phyloP scores from a whole-genome alignment of 2,329 filamentous ascomycete species.

The Xylariomycetidae sp. region DNA sequence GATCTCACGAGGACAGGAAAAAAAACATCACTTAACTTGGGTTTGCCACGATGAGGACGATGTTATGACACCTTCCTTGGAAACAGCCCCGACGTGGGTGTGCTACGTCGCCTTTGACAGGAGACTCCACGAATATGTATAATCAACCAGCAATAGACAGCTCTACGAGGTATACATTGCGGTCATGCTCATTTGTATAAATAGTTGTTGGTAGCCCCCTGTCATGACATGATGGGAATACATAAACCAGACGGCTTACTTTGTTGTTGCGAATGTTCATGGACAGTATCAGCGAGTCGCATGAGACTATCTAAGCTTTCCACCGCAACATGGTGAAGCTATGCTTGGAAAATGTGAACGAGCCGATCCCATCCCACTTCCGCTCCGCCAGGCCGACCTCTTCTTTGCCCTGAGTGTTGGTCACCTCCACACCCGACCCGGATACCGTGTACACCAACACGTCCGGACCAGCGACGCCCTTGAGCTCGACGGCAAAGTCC shows the following conservation, averaged over 20 bases:
- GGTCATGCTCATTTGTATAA: constrained; percentile 25
- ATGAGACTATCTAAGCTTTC: constrained; percentile 22
- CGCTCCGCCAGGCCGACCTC: constrained; percentile 57
- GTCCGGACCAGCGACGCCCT: constrained; percentile 45
- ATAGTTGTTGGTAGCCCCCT: constrained; percentile 9
- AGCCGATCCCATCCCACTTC: constrained; percentile 59
- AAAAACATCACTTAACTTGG: too few relatives aligned
- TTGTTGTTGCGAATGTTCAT: too few relatives aligned
- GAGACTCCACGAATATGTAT: too few relatives aligned
- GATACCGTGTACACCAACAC: constrained; percentile 61
- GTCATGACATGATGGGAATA: neutral
- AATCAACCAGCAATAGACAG: neutral
- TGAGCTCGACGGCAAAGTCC: constrained; percentile 55
- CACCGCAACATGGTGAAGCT: constrained; percentile 64
- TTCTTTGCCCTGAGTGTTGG: constrained; percentile 59
- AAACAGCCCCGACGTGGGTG: too few relatives aligned
- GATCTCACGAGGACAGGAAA: too few relatives aligned
- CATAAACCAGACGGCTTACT: constrained; percentile 1
- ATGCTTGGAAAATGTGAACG: constrained; percentile 63
- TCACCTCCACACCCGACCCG: constrained; percentile 50
- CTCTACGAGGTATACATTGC: too few relatives aligned
- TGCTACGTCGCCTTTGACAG: too few relatives aligned
- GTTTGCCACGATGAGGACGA: too few relatives aligned
- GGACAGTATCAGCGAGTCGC: too few relatives aligned
- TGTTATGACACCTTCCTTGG: too few relatives aligned